These are phyloP conservation scores for Calocybe gambosa DNA, from an alignment of 1,284 basidiomycete genomes.

Conservation along the genomic window DNA sequence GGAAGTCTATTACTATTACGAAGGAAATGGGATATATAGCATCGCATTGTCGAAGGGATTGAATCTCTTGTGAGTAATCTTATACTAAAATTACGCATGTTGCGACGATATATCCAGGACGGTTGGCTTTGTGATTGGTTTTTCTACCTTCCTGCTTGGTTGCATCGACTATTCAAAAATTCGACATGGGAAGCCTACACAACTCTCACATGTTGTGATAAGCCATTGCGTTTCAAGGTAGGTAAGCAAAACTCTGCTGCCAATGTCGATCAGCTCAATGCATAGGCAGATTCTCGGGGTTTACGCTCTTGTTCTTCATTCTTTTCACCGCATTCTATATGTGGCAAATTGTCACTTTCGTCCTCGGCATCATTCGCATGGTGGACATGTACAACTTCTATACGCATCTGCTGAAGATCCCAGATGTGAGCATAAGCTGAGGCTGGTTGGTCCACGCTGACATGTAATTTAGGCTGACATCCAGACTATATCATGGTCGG, in stretches of 20 bases:
- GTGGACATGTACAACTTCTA: constrained; percentile 93
- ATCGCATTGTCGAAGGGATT: constrained; percentile 85
- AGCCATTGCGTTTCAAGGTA: constrained; percentile 77
- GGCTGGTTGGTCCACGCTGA: constrained; percentile 3
- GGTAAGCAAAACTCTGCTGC: constrained; percentile 21
- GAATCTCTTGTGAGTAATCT: constrained; percentile 79
- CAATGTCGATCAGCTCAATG: constrained; percentile 11
- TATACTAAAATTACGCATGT: neutral
- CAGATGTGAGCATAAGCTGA: constrained; percentile 62
- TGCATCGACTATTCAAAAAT: constrained; percentile 91
- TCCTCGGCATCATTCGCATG: constrained; percentile 64
- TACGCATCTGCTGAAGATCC: constrained; percentile 69
- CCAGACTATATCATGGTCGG: constrained; percentile 95
- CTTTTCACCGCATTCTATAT: constrained; percentile 79
- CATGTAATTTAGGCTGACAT: constrained; percentile 75
- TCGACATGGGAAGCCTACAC: constrained; percentile 53
- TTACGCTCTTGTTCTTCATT: constrained; percentile 77
- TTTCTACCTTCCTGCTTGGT: constrained; percentile 92
- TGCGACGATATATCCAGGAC: constrained; percentile 55
- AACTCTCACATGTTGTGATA: constrained; percentile 77
- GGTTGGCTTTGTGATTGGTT: constrained; percentile 93
- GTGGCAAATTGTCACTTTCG: constrained; percentile 65
- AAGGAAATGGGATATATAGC: constrained; percentile 92
- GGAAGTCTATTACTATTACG: constrained; percentile 94
- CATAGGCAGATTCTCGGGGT: constrained; percentile 69